Percentiles rank a stretch among this genome's conserved stretches.
Evolutionary conservation across 2,329 filamentous ascomycete genomes (phyloP).

Genomic region (Exserohilum turcica): DNA sequence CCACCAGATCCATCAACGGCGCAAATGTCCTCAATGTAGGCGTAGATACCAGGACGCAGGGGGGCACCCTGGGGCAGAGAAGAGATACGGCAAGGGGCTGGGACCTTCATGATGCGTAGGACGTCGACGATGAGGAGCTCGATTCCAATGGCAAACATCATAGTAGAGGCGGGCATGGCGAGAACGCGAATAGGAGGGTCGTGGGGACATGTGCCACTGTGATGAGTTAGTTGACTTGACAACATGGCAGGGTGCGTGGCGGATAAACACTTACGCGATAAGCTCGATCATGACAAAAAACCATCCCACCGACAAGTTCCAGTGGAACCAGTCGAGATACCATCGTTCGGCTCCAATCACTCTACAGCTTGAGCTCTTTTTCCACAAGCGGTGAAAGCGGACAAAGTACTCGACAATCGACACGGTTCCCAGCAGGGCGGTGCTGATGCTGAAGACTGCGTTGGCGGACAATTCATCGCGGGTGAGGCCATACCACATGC

Average conservation of each 20-base stretch:
- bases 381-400: slow-evolving; percentile 56
- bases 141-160: slow-evolving; percentile 59
- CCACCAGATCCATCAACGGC: slow-evolving; percentile 60
- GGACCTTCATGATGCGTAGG: slow-evolving; percentile 52
- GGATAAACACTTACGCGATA: slow-evolving; percentile 51
- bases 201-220: slow-evolving; percentile 52
- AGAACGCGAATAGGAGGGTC: slow-evolving; percentile 59
- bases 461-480: slow-evolving; percentile 54
- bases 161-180: slow-evolving; percentile 58
- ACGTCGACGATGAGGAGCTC: slow-evolving; percentile 58
- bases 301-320: slow-evolving; percentile 61
- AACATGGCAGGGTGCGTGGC: not conserved
- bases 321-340: slow-evolving; percentile 62
- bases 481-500: slow-evolving; percentile 62
- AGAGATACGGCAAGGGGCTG: slow-evolving; percentile 58
- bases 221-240: slow-evolving; percentile 17
- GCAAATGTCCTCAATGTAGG: slow-evolving; percentile 60
- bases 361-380: slow-evolving; percentile 58
- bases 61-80: slow-evolving; percentile 58
- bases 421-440: slow-evolving; percentile 58
- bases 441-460: slow-evolving; percentile 60
- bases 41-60: slow-evolving; percentile 60
- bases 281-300: slow-evolving; percentile 62
- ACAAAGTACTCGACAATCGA: slow-evolving; percentile 61
- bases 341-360: slow-evolving; percentile 55